phyloP scores from a whole-genome alignment of 768 basidiomycete genomes.

The Leccinum olivaceopallidum region DNA sequence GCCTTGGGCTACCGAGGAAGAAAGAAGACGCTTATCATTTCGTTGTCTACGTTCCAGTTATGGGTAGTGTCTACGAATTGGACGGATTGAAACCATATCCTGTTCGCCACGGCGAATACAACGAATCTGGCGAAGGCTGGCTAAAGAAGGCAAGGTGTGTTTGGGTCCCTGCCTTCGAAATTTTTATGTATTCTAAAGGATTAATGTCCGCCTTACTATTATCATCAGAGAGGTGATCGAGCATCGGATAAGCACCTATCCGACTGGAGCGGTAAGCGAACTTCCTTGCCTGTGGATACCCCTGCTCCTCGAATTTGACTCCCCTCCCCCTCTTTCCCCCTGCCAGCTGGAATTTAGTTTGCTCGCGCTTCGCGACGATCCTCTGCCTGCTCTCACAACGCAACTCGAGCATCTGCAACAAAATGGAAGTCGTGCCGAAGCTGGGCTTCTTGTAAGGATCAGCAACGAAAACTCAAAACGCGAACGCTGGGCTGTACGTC shows the following conservation, averaged over 20 bases:
- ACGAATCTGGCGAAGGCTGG: conserved; percentile 80
- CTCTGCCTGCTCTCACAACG: conserved; percentile 64
- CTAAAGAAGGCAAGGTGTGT: conserved; percentile 70
- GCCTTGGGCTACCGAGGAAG: conserved; percentile 67
- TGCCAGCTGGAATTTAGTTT: conserved; percentile 88
- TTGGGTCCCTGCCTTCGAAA: neutral
- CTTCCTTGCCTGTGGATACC: conserved; percentile 14
- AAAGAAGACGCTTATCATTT: conserved; percentile 94
- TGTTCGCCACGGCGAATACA: conserved; percentile 76
- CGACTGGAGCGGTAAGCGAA: conserved; percentile 72
- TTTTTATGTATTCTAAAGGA: conserved; percentile 10
- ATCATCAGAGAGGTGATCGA: conserved; percentile 75
- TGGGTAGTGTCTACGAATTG: conserved; percentile 87
- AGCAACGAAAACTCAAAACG: conserved; percentile 72
- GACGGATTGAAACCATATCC: conserved; percentile 85
- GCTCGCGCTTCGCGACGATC: conserved; percentile 82
- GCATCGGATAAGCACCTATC: conserved; percentile 87
- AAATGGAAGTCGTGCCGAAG: conserved; percentile 42
- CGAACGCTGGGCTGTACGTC: conserved; percentile 78
- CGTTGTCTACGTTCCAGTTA: conserved; percentile 85
- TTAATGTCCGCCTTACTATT: conserved; percentile 19
- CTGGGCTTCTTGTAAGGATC: conserved; percentile 53
- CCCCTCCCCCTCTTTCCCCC: conserved; percentile 3
- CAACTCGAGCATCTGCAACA: conserved; percentile 53
- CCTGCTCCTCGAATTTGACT: conserved; percentile 1